A percentile compares a stretch with the other conserved stretches of the same genome.
Conservation (phyloP, 1,139 yeast genomes). For the Meyerozyma sp. region DNA sequence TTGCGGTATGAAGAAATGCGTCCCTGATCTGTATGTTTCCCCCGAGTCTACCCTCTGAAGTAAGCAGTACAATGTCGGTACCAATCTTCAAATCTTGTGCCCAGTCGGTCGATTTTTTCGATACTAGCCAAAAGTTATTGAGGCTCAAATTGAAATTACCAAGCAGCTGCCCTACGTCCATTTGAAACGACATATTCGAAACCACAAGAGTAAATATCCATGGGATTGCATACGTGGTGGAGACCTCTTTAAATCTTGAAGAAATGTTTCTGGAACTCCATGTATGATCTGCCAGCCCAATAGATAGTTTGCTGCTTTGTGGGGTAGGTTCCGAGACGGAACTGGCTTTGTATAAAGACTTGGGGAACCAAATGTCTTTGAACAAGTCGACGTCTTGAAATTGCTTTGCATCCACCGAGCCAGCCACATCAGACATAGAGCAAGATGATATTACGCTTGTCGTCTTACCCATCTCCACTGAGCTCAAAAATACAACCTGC, state of each 20-base stretch:
- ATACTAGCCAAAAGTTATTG: constrained; percentile 63
- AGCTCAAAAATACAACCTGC: constrained; percentile 37
- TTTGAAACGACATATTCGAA: constrained; percentile 45
- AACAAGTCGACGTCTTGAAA: constrained; percentile 81
- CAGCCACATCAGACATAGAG: constrained; percentile 49
- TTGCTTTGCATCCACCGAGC: constrained; percentile 75
- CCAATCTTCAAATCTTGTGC: constrained; percentile 68
- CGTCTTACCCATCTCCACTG: constrained; percentile 33
- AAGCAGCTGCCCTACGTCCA: constrained; percentile 80
- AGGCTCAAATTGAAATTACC: constrained; percentile 57
- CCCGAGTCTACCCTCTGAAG: constrained; percentile 73
- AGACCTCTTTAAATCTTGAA: constrained; percentile 52
- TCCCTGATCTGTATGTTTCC: constrained; percentile 53
- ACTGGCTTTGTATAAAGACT: constrained; percentile 7
- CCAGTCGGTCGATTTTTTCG: constrained; percentile 65
- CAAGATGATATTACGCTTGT: constrained; percentile 46
- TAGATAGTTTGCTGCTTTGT: not conserved
- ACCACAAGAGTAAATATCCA: constrained; percentile 66
- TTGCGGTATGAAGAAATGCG: constrained; percentile 56
- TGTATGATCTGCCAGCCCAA: constrained; percentile 13
- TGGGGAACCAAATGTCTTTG: constrained; percentile 78
- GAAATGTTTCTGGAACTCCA: constrained; percentile 37
- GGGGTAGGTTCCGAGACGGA: constrained; percentile 10
- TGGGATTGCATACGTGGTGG: constrained; percentile 64
- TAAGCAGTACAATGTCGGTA: constrained; percentile 45